phyloP scores from a whole-genome alignment of 768 basidiomycete genomes.

The Suillus paluster region DNA sequence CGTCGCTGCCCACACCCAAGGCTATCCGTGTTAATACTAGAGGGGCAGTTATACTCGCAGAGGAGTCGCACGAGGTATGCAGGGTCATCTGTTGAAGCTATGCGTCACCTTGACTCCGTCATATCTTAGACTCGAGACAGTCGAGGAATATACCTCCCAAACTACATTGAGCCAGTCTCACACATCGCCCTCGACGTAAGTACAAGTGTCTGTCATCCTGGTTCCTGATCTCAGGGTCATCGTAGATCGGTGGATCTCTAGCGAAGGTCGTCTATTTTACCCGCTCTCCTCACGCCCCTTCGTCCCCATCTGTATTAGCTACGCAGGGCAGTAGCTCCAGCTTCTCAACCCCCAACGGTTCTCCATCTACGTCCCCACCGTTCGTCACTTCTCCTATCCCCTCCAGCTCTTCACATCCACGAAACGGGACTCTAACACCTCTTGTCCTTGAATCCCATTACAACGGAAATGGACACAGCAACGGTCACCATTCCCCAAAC shows the following conservation, averaged over 20 bases:
- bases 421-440: slow-evolving; percentile 82
- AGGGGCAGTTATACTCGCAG: slow-evolving; percentile 90
- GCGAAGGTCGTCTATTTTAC: slow-evolving; percentile 99
- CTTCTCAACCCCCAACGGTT: slow-evolving; percentile 44
- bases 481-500: slow-evolving; percentile 23
- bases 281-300: slow-evolving; percentile 85
- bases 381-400: slow-evolving; percentile 28
- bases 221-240: slow-evolving; percentile 11
- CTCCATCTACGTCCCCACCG: slow-evolving; percentile 33
- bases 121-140: slow-evolving; percentile 81
- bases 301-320: slow-evolving; percentile 70
- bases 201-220: slow-evolving; percentile 21
- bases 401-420: slow-evolving; percentile 39
- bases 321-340: slow-evolving; percentile 59
- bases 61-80: slow-evolving; percentile 92
- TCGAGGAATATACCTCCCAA: slow-evolving; percentile 95
- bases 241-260: slow-evolving; percentile 92
- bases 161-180: slow-evolving; percentile 96
- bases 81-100: slow-evolving; percentile 11
- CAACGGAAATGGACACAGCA: slow-evolving; percentile 27
- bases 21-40: slow-evolving; percentile 95
- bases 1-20: slow-evolving; percentile 78
- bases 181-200: slow-evolving; percentile 97
- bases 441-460: slow-evolving; percentile 65
- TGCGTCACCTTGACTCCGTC: slow-evolving; percentile 15